Evolutionary conservation across 2,329 filamentous ascomycete species (phyloP), one percentile per base, ranked within the genome.

Genomic region (Cadophora sp.): DNA sequence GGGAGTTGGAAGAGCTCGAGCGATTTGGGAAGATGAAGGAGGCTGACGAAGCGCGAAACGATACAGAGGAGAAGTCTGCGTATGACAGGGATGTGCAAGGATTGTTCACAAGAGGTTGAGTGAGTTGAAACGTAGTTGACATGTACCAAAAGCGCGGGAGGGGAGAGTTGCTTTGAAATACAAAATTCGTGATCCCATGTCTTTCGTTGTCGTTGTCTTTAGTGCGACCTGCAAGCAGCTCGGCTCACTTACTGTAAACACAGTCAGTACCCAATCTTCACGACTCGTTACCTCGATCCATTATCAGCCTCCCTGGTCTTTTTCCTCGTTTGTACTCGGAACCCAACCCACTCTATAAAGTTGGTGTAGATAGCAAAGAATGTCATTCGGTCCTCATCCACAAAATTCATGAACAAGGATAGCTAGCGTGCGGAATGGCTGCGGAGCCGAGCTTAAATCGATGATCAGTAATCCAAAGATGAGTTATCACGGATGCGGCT

Each of bases 391-490:
- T 30, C 27, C 27, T 30, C 27, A 30, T 7, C 36, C 8, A 2
- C 2, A 8, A 13, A 20, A 45, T 45, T 18, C 43, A 8, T 45
- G n/a, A n/a, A 7, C 43, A 20, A 45, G 43, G 24, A 3, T 62
- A 61, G 64, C 39, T 62, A 61, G 64, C 39, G 64, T 61, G 48
- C 58, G 58, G 45, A 47, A 22, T 20, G 24, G 11, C 9, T 58
- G 50, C 61, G 36, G 50, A 41, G 30, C 61, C 61, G 61, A 64
- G 61, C 61, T 43, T 39, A 27, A 56, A 48, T 27, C 1, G 36
- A 7, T 55, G 61, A 64, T 64, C 61, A 64, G 61, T 64, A 64
- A 59, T 59, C 56, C 33, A 14, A 45, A 45, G 56, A 27, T 39
- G 39, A 59, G 20, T 59, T 47, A 56, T 64, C 61, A 45, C 48